Base-by-base conservation (phyloP, 2,329 filamentous ascomycete species). In the Aspergillus sp. region DNA sequence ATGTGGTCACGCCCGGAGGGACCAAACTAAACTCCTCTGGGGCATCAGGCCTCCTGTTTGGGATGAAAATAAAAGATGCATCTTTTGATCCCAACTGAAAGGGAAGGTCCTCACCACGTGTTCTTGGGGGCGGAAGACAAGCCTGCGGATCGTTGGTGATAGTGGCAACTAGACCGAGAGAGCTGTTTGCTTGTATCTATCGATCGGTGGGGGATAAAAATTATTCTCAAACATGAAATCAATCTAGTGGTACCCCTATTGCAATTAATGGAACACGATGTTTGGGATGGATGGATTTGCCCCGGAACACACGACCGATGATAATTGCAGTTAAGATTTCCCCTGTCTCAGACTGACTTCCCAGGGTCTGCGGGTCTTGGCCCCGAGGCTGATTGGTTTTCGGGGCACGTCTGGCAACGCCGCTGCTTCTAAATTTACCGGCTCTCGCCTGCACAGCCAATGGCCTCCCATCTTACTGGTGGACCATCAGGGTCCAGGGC, bases 301-400 rank as follows among this genome's bases (percentile, higher is more conserved):
- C 17, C 47, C 23, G 47, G 47, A 50, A 50, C 23, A 30, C 47
- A 17, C n/a, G 25, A 17, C 47, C 47, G 47, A 30, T 36, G 32
- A 36, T 17, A n/a, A 50, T 50, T 50, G 12, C n/a, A 32, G 47
- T 50, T 50, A 50, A 50, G 47, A 50, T 50, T 50, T 32, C 47
- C 47, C 47, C 47, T 50, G 47, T 50, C 47, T 50, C 47, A 50
- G 47, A 30, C 47, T 50, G 47, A 30, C 25, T 30, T 15, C 15
- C 47, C 47, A 50, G 47, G 47, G 47, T 30, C 25, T 17, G n/a
- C 15, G 30, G n/a, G 47, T n/a, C 47, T 50, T 32, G 47, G 47
- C 47, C 3, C 15, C 1, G 15, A 25, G 25, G 25, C 15, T 28
- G 25, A 36, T 36, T 36, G 32, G 32, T 2, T 36, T 36, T 36